Evolutionary conservation across 2,329 filamentous ascomycete species (phyloP).

Genomic region (Apiospora saccharicola): DNA sequence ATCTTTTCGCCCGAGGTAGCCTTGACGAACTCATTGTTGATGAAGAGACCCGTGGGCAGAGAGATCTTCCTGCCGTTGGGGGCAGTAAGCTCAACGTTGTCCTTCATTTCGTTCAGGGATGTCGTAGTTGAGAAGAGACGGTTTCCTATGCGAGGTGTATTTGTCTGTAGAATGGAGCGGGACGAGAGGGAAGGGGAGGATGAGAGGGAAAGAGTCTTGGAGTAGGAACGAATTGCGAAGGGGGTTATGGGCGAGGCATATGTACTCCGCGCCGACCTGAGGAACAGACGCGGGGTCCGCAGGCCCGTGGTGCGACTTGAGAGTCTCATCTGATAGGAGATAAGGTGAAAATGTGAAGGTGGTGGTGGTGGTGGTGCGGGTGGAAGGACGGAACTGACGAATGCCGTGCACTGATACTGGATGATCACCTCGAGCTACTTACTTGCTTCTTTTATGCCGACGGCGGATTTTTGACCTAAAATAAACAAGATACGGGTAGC

Average conservation of each 20-base stretch:
- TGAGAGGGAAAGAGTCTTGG: not conserved
- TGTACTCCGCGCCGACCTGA: conserved; percentile 2
- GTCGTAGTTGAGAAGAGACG: not conserved
- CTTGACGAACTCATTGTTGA: conserved; percentile 78
- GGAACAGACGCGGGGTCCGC: conserved; percentile 17
- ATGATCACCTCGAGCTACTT: not conserved
- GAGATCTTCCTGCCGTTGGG: conserved; percentile 74
- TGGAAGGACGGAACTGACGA: conserved; percentile 2
- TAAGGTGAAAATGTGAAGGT: not conserved
- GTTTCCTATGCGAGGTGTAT: not conserved
- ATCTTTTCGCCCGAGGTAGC: conserved; percentile 64
- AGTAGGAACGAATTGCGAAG: not conserved
- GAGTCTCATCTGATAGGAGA: conserved; percentile 7
- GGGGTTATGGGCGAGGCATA: conserved; percentile 10
- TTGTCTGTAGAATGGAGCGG: not conserved
- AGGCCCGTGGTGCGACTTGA: conserved; percentile 2
- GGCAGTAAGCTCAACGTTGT: conserved; percentile 66
- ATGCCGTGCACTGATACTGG: not conserved
- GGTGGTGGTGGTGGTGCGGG: not conserved
- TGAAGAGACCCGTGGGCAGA: conserved; percentile 74
- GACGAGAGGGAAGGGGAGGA: not conserved
- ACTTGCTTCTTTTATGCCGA: not conserved
- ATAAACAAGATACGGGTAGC: not conserved
- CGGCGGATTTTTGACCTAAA: not conserved
- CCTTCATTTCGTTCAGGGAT: conserved; percentile 35